phyloP scores from a whole-genome alignment of 2,329 filamentous ascomycete genomes.

The Tolypocladium sp. region DNA sequence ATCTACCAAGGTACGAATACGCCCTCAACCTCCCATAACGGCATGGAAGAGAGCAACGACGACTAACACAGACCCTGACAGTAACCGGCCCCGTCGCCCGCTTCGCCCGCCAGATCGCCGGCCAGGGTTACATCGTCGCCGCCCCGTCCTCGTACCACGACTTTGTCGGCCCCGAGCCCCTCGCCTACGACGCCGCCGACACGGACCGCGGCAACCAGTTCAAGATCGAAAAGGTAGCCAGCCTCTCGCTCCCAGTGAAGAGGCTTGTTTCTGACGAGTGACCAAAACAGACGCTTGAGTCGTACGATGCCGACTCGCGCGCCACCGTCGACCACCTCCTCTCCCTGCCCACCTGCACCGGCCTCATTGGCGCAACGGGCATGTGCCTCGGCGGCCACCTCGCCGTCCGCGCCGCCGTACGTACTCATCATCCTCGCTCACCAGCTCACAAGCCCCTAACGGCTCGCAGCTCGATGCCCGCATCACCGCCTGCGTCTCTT shows the following conservation, averaged over 20 bases:
- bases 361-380: constrained; percentile 67
- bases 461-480: constrained; percentile 55
- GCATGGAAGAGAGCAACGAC: constrained; percentile 1
- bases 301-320: constrained; percentile 74
- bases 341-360: constrained; percentile 68
- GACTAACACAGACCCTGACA: constrained; percentile 19
- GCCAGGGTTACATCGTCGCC: constrained; percentile 87
- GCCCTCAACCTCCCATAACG: not conserved
- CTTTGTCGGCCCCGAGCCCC: constrained; percentile 74
- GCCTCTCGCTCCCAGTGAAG: not conserved
- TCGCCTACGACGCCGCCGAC: constrained; percentile 79
- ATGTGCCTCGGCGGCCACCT: constrained; percentile 95
- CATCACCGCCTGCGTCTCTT: constrained; percentile 70
- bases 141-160: constrained; percentile 90
- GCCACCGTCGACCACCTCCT: constrained; percentile 63
- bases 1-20: constrained; percentile 88
- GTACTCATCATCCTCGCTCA: constrained; percentile 10
- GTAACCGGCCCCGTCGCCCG: constrained; percentile 85
- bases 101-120: constrained; percentile 85
- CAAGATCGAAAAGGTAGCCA: constrained; percentile 66
- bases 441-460: not conserved
- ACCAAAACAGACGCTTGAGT: constrained; percentile 56
- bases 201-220: constrained; percentile 82
- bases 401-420: constrained; percentile 49
- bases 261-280: no score